Evolutionary conservation across 306 rosid species (phyloP).

Genomic region (Glycine tomentella): DNA sequence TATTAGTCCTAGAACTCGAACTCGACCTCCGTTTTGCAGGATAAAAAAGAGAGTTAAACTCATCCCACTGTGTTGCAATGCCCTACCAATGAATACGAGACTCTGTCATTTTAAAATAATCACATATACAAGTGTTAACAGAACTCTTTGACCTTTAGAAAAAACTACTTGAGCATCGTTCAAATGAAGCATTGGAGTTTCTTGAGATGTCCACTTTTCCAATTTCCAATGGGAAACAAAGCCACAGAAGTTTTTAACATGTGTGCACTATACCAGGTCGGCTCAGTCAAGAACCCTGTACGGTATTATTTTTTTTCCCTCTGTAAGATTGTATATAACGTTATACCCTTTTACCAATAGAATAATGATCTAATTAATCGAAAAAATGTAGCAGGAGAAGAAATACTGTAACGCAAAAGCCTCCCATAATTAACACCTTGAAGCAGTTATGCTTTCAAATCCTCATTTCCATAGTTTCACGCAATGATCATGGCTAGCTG

Average conservation of each 20-base stretch:
- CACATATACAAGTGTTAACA: not conserved
- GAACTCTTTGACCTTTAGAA: not conserved
- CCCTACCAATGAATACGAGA: not conserved
- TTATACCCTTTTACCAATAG: conserved; percentile 20
- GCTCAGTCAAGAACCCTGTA: too few relatives aligned
- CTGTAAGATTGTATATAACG: not conserved
- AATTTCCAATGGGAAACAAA: not conserved
- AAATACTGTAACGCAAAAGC: conserved; percentile 17
- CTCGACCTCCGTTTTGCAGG: too few relatives aligned
- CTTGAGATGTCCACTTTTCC: not conserved
- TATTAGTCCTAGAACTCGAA: too few relatives aligned
- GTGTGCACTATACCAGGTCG: not conserved
- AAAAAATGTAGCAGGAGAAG: conserved; percentile 27
- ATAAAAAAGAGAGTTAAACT: too few relatives aligned
- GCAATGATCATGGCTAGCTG: conserved; percentile 64
- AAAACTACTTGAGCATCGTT: not conserved
- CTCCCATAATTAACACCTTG: conserved; percentile 2
- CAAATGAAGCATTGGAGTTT: not conserved
- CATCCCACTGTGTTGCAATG: too few relatives aligned
- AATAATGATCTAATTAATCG: conserved; percentile 10
- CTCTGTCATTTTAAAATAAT: not conserved
- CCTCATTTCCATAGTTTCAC: conserved; percentile 72
- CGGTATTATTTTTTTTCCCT: too few relatives aligned
- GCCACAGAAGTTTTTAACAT: conserved; percentile 1
- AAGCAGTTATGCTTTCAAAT: conserved; percentile 1